Percentiles rank a stretch among this genome's conserved stretches.
phyloP scores from a whole-genome alignment of 768 basidiomycete genomes.

The Psilocybe tampanensis region DNA sequence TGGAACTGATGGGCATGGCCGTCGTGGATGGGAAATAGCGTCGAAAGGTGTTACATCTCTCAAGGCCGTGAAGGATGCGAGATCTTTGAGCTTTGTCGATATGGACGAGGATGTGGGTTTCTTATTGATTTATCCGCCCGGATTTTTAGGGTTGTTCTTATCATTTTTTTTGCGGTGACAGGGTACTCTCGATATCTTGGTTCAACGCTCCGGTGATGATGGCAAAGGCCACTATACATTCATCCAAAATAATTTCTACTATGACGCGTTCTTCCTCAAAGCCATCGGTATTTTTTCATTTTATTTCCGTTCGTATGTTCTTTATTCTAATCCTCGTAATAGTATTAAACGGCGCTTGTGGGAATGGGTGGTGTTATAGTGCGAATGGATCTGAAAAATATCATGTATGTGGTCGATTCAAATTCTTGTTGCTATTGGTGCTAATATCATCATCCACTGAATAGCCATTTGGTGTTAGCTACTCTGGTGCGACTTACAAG shows the following conservation, averaged over 20 bases:
- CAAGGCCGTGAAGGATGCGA: conserved; percentile 73
- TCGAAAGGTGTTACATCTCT: conserved; percentile 62
- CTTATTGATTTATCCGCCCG: background rate
- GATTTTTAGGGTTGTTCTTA: background rate
- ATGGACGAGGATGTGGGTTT: conserved; percentile 90
- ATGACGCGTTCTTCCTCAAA: conserved; percentile 98
- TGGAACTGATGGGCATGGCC: conserved; percentile 44
- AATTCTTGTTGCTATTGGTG: background rate
- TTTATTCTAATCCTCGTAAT: background rate
- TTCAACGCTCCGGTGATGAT: conserved; percentile 78
- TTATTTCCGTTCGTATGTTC: background rate
- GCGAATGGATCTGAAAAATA: conserved; percentile 65
- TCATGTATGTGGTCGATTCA: conserved; percentile 56
- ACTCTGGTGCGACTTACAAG: conserved; percentile 94
- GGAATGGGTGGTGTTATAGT: conserved; percentile 74
- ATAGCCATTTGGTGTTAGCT: conserved; percentile 92
- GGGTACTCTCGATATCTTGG: conserved; percentile 90
- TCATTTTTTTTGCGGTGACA: conserved; percentile 29
- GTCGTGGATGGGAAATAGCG: conserved; percentile 66
- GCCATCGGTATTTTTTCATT: conserved; percentile 70
- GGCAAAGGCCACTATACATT: conserved; percentile 69
- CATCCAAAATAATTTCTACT: conserved; percentile 96
- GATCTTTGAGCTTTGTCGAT: conserved; percentile 81
- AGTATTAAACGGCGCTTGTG: conserved; percentile 95
- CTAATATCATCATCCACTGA: background rate